Evolutionary conservation across 208 protist species (phyloP).

Genomic region (Strigomonas culicis): DNA sequence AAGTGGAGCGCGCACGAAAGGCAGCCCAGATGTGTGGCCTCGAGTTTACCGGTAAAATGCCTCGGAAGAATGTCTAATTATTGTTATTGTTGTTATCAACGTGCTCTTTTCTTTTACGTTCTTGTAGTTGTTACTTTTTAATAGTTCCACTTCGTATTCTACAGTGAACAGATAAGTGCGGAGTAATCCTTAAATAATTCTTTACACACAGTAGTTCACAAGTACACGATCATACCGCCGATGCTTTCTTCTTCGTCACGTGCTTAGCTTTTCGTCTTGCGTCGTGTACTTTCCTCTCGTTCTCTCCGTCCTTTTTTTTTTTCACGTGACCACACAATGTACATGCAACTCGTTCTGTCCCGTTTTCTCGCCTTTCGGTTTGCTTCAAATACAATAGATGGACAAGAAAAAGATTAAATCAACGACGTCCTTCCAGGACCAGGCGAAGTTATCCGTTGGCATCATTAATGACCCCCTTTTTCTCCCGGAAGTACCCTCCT

Average conservation of each 20-base stretch:
- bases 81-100: not conserved
- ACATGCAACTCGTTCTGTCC: not conserved
- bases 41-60: slow-evolving; percentile 74
- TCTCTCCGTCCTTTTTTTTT: slow-evolving; percentile 10
- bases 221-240: too few relatives aligned
- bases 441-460: too few relatives aligned
- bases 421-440: too few relatives aligned
- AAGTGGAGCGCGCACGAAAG: slow-evolving; percentile 69
- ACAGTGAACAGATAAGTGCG: too few relatives aligned
- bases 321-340: not conserved
- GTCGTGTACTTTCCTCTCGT: not conserved
- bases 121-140: not conserved
- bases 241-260: slow-evolving; percentile 8
- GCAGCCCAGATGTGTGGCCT: slow-evolving; percentile 79
- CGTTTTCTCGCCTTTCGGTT: slow-evolving; percentile 11
- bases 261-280: not conserved
- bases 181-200: too few relatives aligned
- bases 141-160: too few relatives aligned
- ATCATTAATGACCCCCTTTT: too few relatives aligned
- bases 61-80: too few relatives aligned
- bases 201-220: too few relatives aligned
- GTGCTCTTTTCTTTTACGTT: not conserved
- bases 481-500: slow-evolving; percentile 3
- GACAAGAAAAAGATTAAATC: too few relatives aligned
- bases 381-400: too few relatives aligned